A percentile compares a stretch with the other conserved stretches of the same genome.
phyloP scores from a whole-genome alignment of 345 rosid species.

The Gossypium arboreum region DNA sequence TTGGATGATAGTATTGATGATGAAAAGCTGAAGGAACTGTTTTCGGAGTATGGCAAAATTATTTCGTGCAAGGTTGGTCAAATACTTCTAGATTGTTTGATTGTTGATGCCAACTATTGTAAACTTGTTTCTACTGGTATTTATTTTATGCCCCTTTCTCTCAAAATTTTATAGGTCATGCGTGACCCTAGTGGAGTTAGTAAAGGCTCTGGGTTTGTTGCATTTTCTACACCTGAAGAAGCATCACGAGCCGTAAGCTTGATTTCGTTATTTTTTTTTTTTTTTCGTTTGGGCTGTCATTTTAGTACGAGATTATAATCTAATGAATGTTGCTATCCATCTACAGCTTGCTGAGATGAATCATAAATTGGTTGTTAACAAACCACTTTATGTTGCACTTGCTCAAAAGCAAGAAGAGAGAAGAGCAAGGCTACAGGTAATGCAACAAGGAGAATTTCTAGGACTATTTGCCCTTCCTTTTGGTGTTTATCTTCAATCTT shows the following conservation, averaged over 20 bases:
- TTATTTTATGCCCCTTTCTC: not conserved
- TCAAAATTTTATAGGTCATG: slow-evolving; percentile 57
- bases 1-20: slow-evolving; percentile 78
- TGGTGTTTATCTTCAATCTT: not conserved
- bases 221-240: slow-evolving; percentile 84
- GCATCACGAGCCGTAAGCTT: slow-evolving; percentile 83
- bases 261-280: not conserved
- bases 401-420: slow-evolving; percentile 76
- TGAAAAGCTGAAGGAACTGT: slow-evolving; percentile 77
- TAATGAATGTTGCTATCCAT: not conserved
- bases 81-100: not conserved
- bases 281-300: not conserved
- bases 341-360: slow-evolving; percentile 62
- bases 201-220: slow-evolving; percentile 92
- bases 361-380: slow-evolving; percentile 59
- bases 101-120: not conserved
- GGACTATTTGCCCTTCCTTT: not conserved
- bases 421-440: slow-evolving; percentile 75
- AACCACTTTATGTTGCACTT: slow-evolving; percentile 70
- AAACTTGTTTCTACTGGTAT: not conserved
- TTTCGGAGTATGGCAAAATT: slow-evolving; percentile 74
- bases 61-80: slow-evolving; percentile 80
- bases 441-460: not conserved
- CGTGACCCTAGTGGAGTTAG: slow-evolving; percentile 81
- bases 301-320: not conserved